These are phyloP conservation scores for Fusarium penzigii DNA, from an alignment of 2,329 filamentous ascomycete genomes.

Conservation along the genomic window DNA sequence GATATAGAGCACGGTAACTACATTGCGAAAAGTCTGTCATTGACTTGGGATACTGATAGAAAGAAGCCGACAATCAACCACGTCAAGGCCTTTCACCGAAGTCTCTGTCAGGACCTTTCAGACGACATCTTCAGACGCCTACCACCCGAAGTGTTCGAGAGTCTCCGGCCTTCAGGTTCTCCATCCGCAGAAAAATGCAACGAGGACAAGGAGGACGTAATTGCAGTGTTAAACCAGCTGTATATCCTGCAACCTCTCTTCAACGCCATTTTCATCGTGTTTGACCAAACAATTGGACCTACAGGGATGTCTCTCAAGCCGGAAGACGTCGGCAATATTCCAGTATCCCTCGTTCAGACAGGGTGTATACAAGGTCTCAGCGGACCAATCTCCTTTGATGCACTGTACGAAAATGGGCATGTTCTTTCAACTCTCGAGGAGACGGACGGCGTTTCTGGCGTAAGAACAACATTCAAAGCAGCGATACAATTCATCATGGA, in stretches of 20 bases:
- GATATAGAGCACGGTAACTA: conserved; percentile 1
- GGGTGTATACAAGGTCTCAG: not conserved
- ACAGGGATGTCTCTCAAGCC: not conserved
- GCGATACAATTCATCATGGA: conserved; percentile 1
- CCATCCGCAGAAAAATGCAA: not conserved
- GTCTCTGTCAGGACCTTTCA: conserved; percentile 2
- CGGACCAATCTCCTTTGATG: not conserved
- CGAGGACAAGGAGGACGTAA: not conserved
- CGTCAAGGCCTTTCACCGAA: not conserved
- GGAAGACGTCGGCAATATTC: not conserved
- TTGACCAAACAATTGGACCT: conserved; percentile 1
- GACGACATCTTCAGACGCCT: not conserved
- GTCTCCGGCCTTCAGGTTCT: not conserved
- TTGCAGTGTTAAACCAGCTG: not conserved
- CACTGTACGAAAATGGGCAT: not conserved
- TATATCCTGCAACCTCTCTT: conserved; percentile 2
- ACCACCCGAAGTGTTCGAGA: not conserved
- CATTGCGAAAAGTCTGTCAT: not conserved
- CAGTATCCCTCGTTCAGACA: not conserved
- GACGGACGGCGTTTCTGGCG: not conserved
- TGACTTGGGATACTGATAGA: not conserved
- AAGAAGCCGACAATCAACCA: not conserved
- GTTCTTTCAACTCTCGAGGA: not conserved
- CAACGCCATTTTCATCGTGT: not conserved
- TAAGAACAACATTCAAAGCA: conserved; percentile 1